Evolutionary conservation across 2,329 filamentous ascomycete species (phyloP).

Genomic region (Botrytis tulipae): DNA sequence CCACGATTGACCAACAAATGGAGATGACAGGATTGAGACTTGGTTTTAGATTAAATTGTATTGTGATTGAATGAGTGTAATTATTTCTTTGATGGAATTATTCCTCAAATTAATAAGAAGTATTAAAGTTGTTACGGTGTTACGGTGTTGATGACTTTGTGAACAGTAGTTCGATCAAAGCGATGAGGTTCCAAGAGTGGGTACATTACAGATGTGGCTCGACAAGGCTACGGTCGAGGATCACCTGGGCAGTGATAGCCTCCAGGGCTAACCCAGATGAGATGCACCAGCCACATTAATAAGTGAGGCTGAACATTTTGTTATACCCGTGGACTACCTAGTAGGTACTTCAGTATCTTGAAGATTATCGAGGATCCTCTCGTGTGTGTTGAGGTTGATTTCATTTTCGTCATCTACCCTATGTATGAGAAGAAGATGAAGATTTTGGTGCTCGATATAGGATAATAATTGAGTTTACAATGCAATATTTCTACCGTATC

Average conservation of each 20-base stretch:
- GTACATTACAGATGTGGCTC: not conserved
- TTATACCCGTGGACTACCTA: no score
- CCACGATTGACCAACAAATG: constrained; percentile 3
- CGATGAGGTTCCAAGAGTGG: constrained; percentile 13
- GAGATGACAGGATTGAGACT: not conserved
- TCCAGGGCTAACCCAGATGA: not conserved
- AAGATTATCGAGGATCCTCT: not conserved
- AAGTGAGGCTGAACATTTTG: not conserved
- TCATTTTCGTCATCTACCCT: not conserved
- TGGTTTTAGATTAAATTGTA: not conserved
- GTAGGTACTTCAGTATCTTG: not conserved
- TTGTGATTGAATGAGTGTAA: not conserved
- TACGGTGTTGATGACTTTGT: not conserved
- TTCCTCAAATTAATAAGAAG: not conserved
- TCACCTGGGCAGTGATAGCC: no score
- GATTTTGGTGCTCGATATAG: not conserved
- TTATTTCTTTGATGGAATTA: not conserved
- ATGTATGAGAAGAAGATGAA: not conserved
- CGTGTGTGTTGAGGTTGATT: not conserved
- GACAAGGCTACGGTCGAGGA: not conserved
- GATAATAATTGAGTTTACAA: not conserved
- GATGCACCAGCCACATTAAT: not conserved
- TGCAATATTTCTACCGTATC: not conserved
- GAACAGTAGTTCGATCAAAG: not conserved
- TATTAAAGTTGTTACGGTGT: not conserved